Percentiles rank a stretch among this genome's conserved stretches.
Conservation (phyloP, 208 protist genomes). For the Wallacemonas rigidus region DNA sequence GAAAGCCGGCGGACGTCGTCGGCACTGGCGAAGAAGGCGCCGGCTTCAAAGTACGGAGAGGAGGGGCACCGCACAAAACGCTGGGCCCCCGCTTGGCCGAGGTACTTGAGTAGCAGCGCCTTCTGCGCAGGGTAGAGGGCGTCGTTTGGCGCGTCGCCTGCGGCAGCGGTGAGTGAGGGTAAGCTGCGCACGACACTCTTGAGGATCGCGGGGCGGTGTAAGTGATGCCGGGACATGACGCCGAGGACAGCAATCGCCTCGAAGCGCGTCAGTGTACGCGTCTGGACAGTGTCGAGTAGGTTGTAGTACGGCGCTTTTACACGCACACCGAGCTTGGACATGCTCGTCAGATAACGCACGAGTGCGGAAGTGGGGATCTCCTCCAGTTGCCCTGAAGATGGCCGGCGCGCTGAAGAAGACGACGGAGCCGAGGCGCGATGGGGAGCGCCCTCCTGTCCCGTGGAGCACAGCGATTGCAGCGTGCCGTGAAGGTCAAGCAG, state of each 20-base stretch:
- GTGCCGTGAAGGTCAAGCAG: slow-evolving; percentile 11
- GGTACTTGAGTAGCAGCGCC: slow-evolving; percentile 50
- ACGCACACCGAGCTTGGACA: slow-evolving; percentile 55
- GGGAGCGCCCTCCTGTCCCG: neutral
- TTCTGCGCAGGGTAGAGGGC: slow-evolving; percentile 35
- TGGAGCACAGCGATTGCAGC: neutral
- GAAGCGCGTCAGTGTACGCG: slow-evolving; percentile 38
- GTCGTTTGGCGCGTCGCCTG: neutral
- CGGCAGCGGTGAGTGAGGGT: slow-evolving; percentile 20
- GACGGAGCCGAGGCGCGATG: neutral
- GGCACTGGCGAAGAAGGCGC: slow-evolving; percentile 30
- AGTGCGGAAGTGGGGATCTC: slow-evolving; percentile 37
- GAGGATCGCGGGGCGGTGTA: slow-evolving; percentile 38
- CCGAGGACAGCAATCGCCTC: slow-evolving; percentile 49
- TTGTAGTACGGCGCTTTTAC: slow-evolving; percentile 40
- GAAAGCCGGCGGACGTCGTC: slow-evolving; percentile 42
- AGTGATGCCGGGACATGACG: slow-evolving; percentile 58
- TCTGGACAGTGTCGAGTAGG: slow-evolving; percentile 36
- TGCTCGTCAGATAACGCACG: slow-evolving; percentile 53
- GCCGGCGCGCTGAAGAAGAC: neutral
- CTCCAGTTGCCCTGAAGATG: neutral
- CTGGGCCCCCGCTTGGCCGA: slow-evolving; percentile 48
- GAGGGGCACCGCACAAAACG: slow-evolving; percentile 44
- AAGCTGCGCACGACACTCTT: slow-evolving; percentile 33
- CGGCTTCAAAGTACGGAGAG: slow-evolving; percentile 19